These are phyloP conservation scores for Kickxella alabastrina DNA, from an alignment of 192 early-diverging fungal genomes.

Conservation along the genomic window DNA sequence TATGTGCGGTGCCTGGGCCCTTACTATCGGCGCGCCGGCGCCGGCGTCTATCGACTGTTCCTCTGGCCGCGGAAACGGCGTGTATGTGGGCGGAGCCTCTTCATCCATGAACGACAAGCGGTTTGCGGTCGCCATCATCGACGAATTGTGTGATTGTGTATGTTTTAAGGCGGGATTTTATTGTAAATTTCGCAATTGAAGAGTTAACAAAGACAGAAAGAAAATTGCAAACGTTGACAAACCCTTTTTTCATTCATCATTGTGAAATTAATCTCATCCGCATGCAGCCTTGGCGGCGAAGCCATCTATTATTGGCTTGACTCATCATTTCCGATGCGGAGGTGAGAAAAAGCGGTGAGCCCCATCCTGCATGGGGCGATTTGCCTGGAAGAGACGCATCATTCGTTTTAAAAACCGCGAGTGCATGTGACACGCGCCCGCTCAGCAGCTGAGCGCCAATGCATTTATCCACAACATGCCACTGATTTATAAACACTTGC, in stretches of 20 bases:
- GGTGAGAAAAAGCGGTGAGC: too few relatives aligned
- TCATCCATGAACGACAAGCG: constrained; percentile 5
- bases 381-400: too few relatives aligned
- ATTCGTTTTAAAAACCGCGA: too few relatives aligned
- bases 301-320: too few relatives aligned
- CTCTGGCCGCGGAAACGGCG: constrained; percentile 34
- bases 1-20: constrained; percentile 27
- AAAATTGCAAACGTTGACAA: background rate
- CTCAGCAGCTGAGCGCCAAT: too few relatives aligned
- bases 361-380: too few relatives aligned
- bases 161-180: background rate
- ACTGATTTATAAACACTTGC: too few relatives aligned
- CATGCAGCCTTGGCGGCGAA: too few relatives aligned
- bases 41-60: constrained; percentile 46
- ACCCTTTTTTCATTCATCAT: background rate
- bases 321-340: too few relatives aligned
- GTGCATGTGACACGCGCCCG: too few relatives aligned
- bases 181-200: background rate
- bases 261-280: too few relatives aligned
- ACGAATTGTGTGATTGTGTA: background rate
- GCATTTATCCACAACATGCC: too few relatives aligned
- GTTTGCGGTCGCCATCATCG: constrained; percentile 9
- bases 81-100: constrained; percentile 39
- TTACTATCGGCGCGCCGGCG: constrained; percentile 44
- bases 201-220: background rate